A percentile compares a stretch with the other conserved stretches of the same genome.
Conservation (phyloP, 176 grass and related monocot genomes). For the Triticum timopheevii region DNA sequence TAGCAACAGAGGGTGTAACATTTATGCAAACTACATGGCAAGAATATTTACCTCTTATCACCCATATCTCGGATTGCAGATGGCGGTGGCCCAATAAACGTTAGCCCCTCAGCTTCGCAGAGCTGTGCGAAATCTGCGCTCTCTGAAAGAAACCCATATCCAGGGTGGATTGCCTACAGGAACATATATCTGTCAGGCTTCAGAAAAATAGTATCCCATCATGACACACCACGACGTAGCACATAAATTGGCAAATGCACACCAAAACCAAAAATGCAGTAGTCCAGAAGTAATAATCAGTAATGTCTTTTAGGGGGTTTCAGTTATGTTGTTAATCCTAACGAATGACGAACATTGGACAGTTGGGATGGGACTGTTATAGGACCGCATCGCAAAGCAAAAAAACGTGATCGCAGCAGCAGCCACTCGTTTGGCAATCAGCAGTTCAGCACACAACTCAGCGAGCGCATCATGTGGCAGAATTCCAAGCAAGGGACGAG, state of each 20-base stretch:
- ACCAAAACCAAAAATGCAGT: background rate
- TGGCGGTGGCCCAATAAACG: conserved; percentile 82
- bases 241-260: background rate
- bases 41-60: conserved; percentile 71
- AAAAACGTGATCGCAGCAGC: background rate
- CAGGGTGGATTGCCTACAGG: conserved; percentile 79
- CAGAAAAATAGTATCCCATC: background rate
- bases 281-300: background rate
- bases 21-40: background rate
- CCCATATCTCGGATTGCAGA: conserved; percentile 96
- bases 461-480: background rate
- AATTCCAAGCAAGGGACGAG: background rate
- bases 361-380: background rate
- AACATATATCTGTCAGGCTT: background rate
- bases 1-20: no score
- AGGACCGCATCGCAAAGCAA: background rate
- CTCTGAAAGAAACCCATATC: conserved; percentile 96
- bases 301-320: background rate
- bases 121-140: conserved; percentile 90
- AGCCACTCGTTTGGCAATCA: no score
- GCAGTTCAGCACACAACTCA: background rate
- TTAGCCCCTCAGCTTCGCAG: conserved; percentile 74
- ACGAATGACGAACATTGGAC: background rate
- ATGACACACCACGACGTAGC: background rate
- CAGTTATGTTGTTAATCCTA: background rate